phyloP scores from a whole-genome alignment of 2,329 filamentous ascomycete species.

The Raffaelea arxii region DNA sequence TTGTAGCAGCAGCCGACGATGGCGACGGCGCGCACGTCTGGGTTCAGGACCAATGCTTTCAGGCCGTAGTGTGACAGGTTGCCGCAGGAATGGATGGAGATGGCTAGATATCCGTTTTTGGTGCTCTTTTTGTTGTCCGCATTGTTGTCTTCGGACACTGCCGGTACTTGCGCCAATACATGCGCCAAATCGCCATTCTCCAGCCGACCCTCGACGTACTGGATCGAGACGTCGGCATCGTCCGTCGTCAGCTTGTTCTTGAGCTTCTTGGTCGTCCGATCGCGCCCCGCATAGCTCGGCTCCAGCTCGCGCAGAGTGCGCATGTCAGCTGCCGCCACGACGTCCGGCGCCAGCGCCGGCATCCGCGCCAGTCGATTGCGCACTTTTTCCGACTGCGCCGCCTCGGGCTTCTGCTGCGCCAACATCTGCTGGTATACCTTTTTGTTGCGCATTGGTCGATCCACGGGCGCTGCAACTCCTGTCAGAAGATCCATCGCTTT shows the following conservation, averaged over 20 bases:
- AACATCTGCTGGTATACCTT: conserved; percentile 57
- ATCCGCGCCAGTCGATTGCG: conserved; percentile 24
- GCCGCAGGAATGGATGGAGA: conserved; percentile 94
- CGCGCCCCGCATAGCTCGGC: conserved; percentile 19
- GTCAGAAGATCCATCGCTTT: conserved; percentile 77
- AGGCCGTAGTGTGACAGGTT: conserved; percentile 95
- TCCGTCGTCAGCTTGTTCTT: conserved; percentile 65
- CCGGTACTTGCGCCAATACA: conserved; percentile 53
- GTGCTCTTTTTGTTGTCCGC: too few relatives aligned
- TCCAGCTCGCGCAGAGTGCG: conserved; percentile 9
- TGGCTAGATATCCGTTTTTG: conserved; percentile 60
- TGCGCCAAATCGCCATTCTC: conserved; percentile 62
- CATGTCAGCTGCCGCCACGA: conserved; percentile 22
- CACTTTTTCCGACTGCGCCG: conserved; percentile 30
- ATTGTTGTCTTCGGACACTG: conserved; percentile 34
- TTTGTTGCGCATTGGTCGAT: conserved; percentile 70
- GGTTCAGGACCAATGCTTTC: conserved; percentile 74
- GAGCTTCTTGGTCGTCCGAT: conserved; percentile 36
- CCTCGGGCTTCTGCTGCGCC: conserved; percentile 27
- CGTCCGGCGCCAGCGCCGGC: conserved; percentile 18
- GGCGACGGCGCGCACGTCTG: conserved; percentile 76
- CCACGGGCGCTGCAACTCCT: conserved; percentile 57
- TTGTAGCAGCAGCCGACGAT: conserved; percentile 99
- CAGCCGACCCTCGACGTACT: conserved; percentile 68
- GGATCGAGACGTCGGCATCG: conserved; percentile 59